phyloP scores from a whole-genome alignment of 192 early-diverging fungal genomes.

The Oehlia diaphana region DNA sequence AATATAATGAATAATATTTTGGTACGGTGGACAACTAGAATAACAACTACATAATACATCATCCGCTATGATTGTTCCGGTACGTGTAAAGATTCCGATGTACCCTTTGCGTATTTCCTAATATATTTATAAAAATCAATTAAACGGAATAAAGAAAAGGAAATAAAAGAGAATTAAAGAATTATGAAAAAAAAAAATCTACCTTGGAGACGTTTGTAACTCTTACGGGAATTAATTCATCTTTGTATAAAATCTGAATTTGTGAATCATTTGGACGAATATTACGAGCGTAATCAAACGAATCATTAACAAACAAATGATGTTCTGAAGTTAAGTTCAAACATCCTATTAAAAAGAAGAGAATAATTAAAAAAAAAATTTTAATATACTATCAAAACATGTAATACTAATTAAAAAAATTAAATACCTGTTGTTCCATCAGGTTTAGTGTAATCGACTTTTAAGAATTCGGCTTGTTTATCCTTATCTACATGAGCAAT shows the following conservation, averaged over 20 bases:
- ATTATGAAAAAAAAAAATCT: neutral
- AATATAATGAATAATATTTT: neutral
- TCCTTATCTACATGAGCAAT: neutral
- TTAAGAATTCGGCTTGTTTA: neutral
- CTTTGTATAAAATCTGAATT: neutral
- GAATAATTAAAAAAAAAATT: neutral
- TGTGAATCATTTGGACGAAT: neutral
- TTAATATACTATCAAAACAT: neutral
- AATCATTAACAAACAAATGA: neutral
- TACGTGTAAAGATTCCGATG: constrained; percentile 8
- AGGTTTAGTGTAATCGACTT: neutral
- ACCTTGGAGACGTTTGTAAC: neutral
- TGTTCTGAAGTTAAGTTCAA: neutral
- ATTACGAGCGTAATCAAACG: constrained; percentile 3
- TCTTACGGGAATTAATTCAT: too few relatives aligned
- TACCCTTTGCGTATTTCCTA: constrained; percentile 6
- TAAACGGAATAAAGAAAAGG: neutral
- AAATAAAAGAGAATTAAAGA: neutral
- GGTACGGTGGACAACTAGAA: neutral
- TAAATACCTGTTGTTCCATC: neutral
- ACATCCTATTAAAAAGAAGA: neutral
- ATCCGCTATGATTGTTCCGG: constrained; percentile 9
- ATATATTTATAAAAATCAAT: neutral
- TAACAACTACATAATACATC: constrained; percentile 14
- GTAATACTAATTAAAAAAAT: neutral